A percentile compares a stretch with the other conserved stretches of the same genome.
Evolutionary conservation across 2,329 filamentous ascomycete species (phyloP).

Genomic region (Diaporthe longicolla): DNA sequence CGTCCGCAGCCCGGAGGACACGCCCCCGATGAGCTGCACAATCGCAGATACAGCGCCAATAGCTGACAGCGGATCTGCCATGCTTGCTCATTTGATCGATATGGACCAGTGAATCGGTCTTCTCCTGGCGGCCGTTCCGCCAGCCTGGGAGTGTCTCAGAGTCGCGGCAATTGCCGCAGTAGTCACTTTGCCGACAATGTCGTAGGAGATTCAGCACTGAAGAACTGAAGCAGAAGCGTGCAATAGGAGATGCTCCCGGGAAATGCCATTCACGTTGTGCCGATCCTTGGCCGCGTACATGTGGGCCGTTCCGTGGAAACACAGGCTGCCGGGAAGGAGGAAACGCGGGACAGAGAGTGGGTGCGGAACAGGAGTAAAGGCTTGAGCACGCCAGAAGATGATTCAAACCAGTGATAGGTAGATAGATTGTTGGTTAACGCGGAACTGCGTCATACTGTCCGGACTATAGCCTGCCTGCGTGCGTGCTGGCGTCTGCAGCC

Average conservation of each 20-base stretch:
- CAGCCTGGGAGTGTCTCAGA: background rate
- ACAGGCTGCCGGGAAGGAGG: background rate
- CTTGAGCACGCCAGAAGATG: conserved; percentile 1
- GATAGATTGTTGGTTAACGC: background rate
- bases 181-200: background rate
- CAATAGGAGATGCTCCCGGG: conserved; percentile 4
- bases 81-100: background rate
- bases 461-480: background rate
- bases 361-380: background rate
- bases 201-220: background rate
- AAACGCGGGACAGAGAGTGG: background rate
- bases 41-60: conserved; percentile 20
- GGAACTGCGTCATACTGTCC: background rate
- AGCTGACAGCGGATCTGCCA: conserved; percentile 8
- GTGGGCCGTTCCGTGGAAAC: conserved; percentile 18
- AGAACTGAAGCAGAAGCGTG: background rate
- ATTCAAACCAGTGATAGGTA: background rate
- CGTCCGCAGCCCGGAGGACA: conserved; percentile 10
- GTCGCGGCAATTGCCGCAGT: conserved; percentile 1
- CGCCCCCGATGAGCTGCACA: conserved; percentile 30
- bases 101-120: too few species aligned
- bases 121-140: background rate
- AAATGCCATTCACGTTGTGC: conserved; percentile 11
- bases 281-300: conserved; percentile 10
- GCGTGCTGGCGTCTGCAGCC: conserved; percentile 9